Evolutionary conservation across 306 rosid genomes (phyloP), one percentile per base, ranked within the genome.

Genomic region (Quercus engelmannii): DNA sequence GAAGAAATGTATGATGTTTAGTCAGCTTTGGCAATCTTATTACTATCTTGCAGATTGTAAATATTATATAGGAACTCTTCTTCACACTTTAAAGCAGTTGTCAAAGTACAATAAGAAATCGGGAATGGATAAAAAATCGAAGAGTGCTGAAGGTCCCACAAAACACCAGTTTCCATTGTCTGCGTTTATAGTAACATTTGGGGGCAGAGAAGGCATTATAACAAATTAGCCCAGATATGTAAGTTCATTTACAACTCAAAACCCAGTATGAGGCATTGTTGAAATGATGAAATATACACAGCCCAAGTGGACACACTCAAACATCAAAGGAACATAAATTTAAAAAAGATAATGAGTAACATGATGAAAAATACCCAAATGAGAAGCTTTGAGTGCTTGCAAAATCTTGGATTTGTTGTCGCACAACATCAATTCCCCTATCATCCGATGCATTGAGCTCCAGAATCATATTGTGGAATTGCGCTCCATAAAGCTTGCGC

Each of bases 401-500:
- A 84, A 96, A 96, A 86, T 93, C 86, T 79, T 96, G 98, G 77
- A 96, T 96, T 90, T 91, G 96, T 78, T 96, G 85, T 23, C 99
- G 85, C 70, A 96, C 98, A 31, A 96, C 98, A 79, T 93, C 97
- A 71, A 96, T 96, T 73, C 99, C 99, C 83, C 99, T 90, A 62
- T 91, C 99, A 71, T 96, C 99, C 0, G 98, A 93, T 10, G 99
- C 99, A 85, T 93, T 96, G 74, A 93, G 88, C 86, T 93, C 98
- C 89, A 96, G 79, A 77, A 93, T 96, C 98, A 93, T 96, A 55
- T 88, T 90, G 26, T 77, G 91, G 80, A 80, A 91, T 28, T 86
- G 91, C 0, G 84, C 67, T n/a, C 99, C 99, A 78, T 96, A 91
- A 6, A 96, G 90, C 84, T 93, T 90, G 49, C 98, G 91, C 3